Conservation (phyloP, 1,284 basidiomycete species). For the Mycena sp. region DNA sequence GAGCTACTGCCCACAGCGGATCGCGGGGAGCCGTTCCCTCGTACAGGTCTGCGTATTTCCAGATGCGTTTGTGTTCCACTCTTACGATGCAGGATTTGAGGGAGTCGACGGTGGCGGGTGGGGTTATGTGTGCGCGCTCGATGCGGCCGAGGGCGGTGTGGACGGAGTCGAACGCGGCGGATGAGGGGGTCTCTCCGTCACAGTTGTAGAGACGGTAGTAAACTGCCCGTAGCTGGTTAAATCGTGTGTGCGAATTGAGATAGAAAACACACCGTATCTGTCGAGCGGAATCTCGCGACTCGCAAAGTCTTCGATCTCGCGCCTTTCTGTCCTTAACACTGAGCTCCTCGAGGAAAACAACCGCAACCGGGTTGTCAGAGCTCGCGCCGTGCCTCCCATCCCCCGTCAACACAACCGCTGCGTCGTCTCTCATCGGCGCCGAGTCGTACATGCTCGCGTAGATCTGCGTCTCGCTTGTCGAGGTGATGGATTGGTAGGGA, state of each 20-base stretch:
- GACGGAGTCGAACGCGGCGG: background rate
- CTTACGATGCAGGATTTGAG: background rate
- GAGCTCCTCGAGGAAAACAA: slow-evolving; percentile 15
- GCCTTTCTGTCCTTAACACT: slow-evolving; percentile 8
- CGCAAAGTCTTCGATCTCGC: slow-evolving; percentile 11
- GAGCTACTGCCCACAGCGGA: background rate
- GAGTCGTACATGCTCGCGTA: slow-evolving; percentile 14
- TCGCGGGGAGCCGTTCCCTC: background rate
- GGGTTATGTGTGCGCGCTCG: background rate
- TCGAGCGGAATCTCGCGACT: slow-evolving; percentile 14
- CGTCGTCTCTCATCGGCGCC: slow-evolving; percentile 11
- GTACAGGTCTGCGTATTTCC: background rate
- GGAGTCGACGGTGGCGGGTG: background rate
- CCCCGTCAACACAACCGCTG: slow-evolving; percentile 9
- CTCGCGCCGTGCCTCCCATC: slow-evolving; percentile 11
- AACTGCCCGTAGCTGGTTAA: slow-evolving; percentile 15
- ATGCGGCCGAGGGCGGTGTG: background rate
- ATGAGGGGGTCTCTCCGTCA: background rate
- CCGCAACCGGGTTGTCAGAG: slow-evolving; percentile 9
- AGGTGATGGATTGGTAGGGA: slow-evolving; percentile 3
- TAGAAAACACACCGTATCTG: slow-evolving; percentile 12
- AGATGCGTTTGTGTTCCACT: background rate
- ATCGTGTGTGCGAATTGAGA: slow-evolving; percentile 9
- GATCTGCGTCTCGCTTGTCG: slow-evolving; percentile 6
- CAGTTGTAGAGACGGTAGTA: slow-evolving; percentile 17